A percentile compares a stretch with the other conserved stretches of the same genome.
Evolutionary conservation across 2,329 filamentous ascomycete species (phyloP).

Genomic region (Pseudogymnoascus sp.): DNA sequence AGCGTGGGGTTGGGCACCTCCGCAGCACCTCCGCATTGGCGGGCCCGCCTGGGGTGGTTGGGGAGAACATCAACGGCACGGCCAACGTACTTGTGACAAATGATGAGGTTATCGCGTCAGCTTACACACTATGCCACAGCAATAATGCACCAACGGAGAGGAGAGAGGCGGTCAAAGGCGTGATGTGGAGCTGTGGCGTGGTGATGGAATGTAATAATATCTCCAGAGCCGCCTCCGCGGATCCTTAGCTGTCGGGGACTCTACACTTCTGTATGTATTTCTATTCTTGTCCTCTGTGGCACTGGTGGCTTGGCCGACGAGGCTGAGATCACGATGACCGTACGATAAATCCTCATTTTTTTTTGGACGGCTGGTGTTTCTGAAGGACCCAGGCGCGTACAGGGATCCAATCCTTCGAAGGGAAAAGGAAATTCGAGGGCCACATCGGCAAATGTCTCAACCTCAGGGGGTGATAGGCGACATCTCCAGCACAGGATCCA

Average conservation of each 20-base stretch:
- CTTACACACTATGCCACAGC: neutral
- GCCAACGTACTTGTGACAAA: neutral
- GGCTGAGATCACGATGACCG: neutral
- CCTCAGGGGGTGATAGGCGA: neutral
- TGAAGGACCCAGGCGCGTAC: neutral
- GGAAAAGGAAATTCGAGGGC: neutral
- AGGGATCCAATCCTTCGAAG: neutral
- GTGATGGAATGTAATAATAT: neutral
- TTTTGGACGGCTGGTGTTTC: neutral
- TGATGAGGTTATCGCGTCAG: neutral
- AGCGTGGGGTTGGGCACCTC: neutral
- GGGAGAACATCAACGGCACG: neutral
- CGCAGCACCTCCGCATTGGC: neutral
- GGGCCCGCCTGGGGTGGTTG: neutral
- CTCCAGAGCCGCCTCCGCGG: neutral
- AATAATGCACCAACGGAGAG: neutral
- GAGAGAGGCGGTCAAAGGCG: neutral
- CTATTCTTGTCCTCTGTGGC: neutral
- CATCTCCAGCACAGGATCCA: neutral
- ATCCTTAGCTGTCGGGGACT: neutral
- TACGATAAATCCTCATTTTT: neutral
- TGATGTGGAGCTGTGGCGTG: slow-evolving; percentile 1
- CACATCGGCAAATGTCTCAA: neutral
- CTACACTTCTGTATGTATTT: neutral
- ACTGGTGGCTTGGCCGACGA: slow-evolving; percentile 2